Conservation (phyloP, 139 green algal species). For the Chlamydomonas applanata region DNA sequence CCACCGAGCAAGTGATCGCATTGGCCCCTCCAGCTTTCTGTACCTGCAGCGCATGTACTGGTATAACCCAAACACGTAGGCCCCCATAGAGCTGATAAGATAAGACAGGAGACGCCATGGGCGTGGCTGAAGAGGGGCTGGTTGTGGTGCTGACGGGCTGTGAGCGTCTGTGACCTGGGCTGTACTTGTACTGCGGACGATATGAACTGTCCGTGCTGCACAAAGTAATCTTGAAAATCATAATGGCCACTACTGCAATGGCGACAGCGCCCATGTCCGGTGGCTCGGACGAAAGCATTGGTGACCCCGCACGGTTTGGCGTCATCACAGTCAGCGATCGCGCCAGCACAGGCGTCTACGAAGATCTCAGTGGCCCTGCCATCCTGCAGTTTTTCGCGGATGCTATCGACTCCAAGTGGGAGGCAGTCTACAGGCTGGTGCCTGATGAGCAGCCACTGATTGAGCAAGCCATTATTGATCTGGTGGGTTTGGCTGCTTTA, state of each 20-base stretch:
- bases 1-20: too few relatives aligned
- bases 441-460: conserved; percentile 82
- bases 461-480: conserved; percentile 72
- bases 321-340: conserved; percentile 87
- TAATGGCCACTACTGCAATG: not conserved
- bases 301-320: conserved; percentile 70
- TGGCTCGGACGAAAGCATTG: conserved; percentile 39
- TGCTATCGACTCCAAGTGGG: conserved; percentile 75
- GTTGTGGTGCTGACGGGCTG: too few relatives aligned
- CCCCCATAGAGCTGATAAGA: too few relatives aligned
- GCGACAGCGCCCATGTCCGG: conserved; percentile 22
- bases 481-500: conserved; percentile 54
- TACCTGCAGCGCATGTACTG: too few relatives aligned
- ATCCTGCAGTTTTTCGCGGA: conserved; percentile 88
- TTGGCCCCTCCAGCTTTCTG: too few relatives aligned
- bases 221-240: not conserved
- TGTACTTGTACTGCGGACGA: too few relatives aligned
- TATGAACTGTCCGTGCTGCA: too few relatives aligned
- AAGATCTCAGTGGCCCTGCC: conserved; percentile 81
- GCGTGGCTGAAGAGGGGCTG: too few relatives aligned
- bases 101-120: too few relatives aligned
- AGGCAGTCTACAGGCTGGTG: conserved; percentile 74
- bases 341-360: conserved; percentile 76
- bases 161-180: too few relatives aligned
- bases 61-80: too few relatives aligned